Percentiles rank a stretch among this genome's conserved stretches.
Conservation (phyloP, 2,329 filamentous ascomycete genomes). For the Penicillium sp. region DNA sequence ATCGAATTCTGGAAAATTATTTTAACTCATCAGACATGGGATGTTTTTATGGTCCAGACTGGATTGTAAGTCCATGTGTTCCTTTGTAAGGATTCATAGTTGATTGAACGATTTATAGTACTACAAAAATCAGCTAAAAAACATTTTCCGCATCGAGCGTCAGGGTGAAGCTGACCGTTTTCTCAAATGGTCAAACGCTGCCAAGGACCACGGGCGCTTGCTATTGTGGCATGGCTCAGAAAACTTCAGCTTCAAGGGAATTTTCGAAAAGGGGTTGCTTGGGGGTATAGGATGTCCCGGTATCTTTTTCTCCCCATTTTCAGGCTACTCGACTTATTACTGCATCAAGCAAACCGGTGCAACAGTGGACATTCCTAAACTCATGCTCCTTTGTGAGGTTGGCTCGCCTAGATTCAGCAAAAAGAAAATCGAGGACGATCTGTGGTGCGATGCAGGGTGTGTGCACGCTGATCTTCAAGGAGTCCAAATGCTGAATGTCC, state of each 20-base stretch:
- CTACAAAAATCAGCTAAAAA: background rate
- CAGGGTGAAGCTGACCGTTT: background rate
- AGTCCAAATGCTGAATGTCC: background rate
- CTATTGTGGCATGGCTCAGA: constrained; percentile 5
- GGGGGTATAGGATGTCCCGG: background rate
- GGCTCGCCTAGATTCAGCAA: too few relatives aligned
- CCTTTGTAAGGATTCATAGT: background rate
- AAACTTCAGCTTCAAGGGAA: background rate
- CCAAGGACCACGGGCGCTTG: background rate
- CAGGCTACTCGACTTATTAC: background rate
- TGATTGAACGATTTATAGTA: background rate
- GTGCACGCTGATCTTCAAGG: background rate
- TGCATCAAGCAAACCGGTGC: background rate
- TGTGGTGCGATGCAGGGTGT: background rate
- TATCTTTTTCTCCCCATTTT: background rate
- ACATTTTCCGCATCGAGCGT: constrained; percentile 4
- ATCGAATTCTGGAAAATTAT: background rate
- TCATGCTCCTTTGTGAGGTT: constrained; percentile 1
- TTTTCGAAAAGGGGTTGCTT: background rate
- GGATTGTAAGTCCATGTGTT: background rate
- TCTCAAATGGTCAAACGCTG: background rate
- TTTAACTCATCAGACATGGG: background rate
- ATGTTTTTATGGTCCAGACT: background rate
- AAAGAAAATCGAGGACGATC: background rate
- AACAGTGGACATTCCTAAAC: background rate